Evolutionary conservation across 2,329 filamentous ascomycete species (phyloP), one percentile per base, ranked within the genome.

Genomic region (Ceratocystis alfenasii): DNA sequence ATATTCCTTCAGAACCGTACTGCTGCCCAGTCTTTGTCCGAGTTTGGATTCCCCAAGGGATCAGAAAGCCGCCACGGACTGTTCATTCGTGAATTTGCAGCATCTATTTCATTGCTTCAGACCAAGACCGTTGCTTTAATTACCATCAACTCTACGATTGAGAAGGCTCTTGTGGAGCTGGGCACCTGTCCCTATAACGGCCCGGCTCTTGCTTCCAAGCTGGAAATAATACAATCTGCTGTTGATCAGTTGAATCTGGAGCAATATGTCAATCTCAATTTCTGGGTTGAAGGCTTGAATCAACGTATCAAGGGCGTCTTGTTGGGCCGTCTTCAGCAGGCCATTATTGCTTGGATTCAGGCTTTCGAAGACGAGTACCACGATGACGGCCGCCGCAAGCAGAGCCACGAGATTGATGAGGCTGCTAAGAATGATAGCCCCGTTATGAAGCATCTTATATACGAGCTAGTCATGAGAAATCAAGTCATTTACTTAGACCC

Each of bases 161-260:
- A 95, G 71, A 91, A 90, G 72, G 88, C 91, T 0, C 78, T 96
- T 68, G 81, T 85, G 44, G 92, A 97, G 71, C 80, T 99, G 36
- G 87, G 88, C 69, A 88, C 84, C 1, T 99, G 95, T 72, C 80
- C 87, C 1, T 99, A 96, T 73, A 87, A 90, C 60, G 81, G 85
- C 5, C 78, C 84, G n/a, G 84, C 87, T 8, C 95, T 99, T 73
- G 87, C 89, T 70, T 80, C 86, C 22, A 87, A 89, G 50, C 78
- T 99, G 22, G 89, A 95, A 73, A 84, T 84, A 0, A 91, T 99
- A 65, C 94, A 99, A 74, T 87, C 87, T 65, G 88, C 91, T 20
- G 92, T 99, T 46, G 95, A 99, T 78, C 92, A 96, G 77, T 82
- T 99, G 64, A 97, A 97, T 72, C 77, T 99, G 66, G 93, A 99